Percentiles rank a stretch among this genome's conserved stretches.
These are phyloP conservation scores for Neophaeococcomyces aloes DNA, from an alignment of 2,329 filamentous ascomycete species.

Conservation along the genomic window DNA sequence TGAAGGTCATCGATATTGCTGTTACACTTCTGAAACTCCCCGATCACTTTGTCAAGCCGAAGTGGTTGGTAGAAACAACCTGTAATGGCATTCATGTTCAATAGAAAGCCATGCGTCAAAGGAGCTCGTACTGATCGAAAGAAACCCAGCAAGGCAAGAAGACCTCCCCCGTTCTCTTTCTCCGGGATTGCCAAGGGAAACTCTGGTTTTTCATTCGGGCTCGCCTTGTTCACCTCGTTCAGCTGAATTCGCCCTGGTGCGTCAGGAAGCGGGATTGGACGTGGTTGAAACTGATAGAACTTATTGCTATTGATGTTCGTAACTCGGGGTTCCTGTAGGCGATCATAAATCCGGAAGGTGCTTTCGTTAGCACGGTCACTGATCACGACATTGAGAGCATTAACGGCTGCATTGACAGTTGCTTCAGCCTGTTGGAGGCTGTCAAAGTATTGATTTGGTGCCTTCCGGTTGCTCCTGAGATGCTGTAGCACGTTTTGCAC, in stretches of 20 bases:
- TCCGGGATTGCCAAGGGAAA: too few species aligned
- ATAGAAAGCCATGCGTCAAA: background rate
- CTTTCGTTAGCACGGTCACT: slow-evolving; percentile 9
- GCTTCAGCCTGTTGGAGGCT: background rate
- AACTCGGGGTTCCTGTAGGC: background rate
- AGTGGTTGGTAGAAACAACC: slow-evolving; percentile 8
- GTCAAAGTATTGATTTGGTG: background rate
- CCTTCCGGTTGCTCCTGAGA: background rate
- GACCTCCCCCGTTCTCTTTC: too few species aligned
- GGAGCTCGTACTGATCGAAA: background rate
- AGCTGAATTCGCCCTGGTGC: too few species aligned
- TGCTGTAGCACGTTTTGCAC: background rate
- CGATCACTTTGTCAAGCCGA: slow-evolving; percentile 9
- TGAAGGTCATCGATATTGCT: background rate
- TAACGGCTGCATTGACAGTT: too few species aligned
- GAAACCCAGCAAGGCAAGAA: background rate
- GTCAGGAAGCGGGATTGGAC: too few species aligned
- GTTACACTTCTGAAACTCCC: background rate
- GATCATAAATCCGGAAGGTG: background rate
- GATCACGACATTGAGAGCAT: slow-evolving; percentile 8
- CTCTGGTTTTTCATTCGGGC: too few species aligned
- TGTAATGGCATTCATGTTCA: slow-evolving; percentile 13
- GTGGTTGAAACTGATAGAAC: slow-evolving; percentile 9
- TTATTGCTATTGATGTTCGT: slow-evolving; percentile 7
- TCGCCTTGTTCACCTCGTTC: too few species aligned